phyloP scores from a whole-genome alignment of 768 basidiomycete genomes.

The Pleurotus ostreatus region DNA sequence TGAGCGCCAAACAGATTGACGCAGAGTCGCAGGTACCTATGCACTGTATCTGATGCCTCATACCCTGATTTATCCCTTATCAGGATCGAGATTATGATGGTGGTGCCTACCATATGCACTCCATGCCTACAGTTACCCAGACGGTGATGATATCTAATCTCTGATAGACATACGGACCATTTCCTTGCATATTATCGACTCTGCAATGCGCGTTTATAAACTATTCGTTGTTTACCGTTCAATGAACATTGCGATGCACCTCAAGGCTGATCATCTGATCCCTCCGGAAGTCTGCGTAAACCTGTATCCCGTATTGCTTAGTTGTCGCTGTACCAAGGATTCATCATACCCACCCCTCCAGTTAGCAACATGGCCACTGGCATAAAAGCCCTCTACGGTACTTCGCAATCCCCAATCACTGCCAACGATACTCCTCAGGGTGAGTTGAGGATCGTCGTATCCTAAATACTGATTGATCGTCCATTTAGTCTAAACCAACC shows the following conservation, averaged over 20 bases:
- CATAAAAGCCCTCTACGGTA: constrained; percentile 46
- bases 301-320: no score
- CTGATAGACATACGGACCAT: constrained; percentile 6
- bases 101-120: background rate
- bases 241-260: no score
- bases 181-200: no score
- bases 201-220: no score
- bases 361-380: background rate
- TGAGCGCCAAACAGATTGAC: constrained; percentile 3
- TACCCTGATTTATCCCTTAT: background rate
- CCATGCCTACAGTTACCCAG: constrained; percentile 21
- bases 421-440: constrained; percentile 42
- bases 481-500: constrained; percentile 9
- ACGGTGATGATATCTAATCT: constrained; percentile 18
- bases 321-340: no score
- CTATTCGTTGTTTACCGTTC: no score
- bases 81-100: background rate
- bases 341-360: no score
- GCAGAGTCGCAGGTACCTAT: constrained; percentile 1
- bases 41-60: background rate
- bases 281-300: no score
- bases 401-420: constrained; percentile 50
- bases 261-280: no score
- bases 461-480: constrained; percentile 9
- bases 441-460: constrained; percentile 17